Base-by-base conservation (phyloP, 2,329 filamentous ascomycete species). In the Trichophyton equinum region DNA sequence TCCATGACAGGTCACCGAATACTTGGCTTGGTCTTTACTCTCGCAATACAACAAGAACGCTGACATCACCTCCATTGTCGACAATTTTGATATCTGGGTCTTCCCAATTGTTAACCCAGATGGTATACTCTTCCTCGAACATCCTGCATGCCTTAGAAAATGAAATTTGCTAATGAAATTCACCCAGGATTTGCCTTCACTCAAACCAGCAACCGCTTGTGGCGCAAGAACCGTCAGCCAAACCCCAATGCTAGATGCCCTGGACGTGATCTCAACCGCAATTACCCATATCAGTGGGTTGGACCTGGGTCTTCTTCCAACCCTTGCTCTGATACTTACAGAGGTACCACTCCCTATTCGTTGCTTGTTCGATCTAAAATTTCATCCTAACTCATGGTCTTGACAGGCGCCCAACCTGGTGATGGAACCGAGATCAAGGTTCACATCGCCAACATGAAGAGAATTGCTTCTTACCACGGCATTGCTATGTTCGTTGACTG, bases 51-150 rank as follows among this genome's bases (percentile, higher is more conserved):
- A 70, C 18, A 42, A 30, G 22, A 65, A 71, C 13, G 66, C 71
- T 0, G 68, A 71, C 2, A 70, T 79, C 42, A 75, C 70, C 51
- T 68, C 70, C 0, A 77, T 81, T 59, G 76, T 86, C 27, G 78
- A 86, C 71, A 81, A 77, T 61, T 85, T 84, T 67, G 85, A 88
- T 71, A 84, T 85, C 65, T 86, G 85, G 70, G 78, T 87, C 65
- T 77, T 85, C 63, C 83, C 83, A 3, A 73, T 85, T 30, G 81
- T 84, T 20, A 85, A 86, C 68, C 82, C 82, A 0, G 83, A 85
- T 62, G 82, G 79, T 80, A 68, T 66, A 73, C 25, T n/a, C 15
- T 18, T 27, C 44, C 8, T 55, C n/a, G 6, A 18, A n/a, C 27
- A 18, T 36, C 1, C 9, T 6, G 6, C 27, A 8, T 27, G 9